A percentile compares a stretch with the other conserved stretches of the same genome.
Conservation (phyloP, 2,329 filamentous ascomycete genomes). For the Rhynchosporium secalis region DNA sequence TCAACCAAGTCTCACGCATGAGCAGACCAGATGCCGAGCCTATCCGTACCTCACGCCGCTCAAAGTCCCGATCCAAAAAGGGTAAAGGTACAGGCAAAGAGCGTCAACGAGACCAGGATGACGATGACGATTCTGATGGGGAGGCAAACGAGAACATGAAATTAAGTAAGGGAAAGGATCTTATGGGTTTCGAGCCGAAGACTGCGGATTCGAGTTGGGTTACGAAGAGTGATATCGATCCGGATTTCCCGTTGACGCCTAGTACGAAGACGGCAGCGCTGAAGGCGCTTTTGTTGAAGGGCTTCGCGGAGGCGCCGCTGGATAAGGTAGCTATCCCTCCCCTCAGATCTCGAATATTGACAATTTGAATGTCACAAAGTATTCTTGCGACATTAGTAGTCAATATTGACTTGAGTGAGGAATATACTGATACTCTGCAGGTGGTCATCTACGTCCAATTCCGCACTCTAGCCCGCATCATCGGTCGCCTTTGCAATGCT, state of each 20-base stretch:
- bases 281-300: conserved; percentile 41
- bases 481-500: conserved; percentile 49
- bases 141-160: conserved; percentile 6
- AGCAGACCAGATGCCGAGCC: conserved; percentile 21
- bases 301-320: conserved; percentile 45
- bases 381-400: background rate
- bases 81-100: conserved; percentile 3
- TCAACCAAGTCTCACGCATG: conserved; percentile 1
- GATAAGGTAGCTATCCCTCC: conserved; percentile 46
- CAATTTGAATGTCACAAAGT: background rate
- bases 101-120: background rate
- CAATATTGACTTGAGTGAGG: too few relatives aligned
- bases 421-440: conserved; percentile 21
- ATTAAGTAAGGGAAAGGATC: conserved; percentile 30
- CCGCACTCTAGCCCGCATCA: conserved; percentile 51
- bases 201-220: conserved; percentile 33
- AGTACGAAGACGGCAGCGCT: conserved; percentile 45
- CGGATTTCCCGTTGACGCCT: conserved; percentile 37
- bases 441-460: conserved; percentile 61
- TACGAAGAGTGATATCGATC: conserved; percentile 29
- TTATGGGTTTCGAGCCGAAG: conserved; percentile 32
- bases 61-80: background rate
- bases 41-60: background rate
- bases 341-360: background rate
- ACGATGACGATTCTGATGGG: background rate